Base-by-base conservation (phyloP, 2,329 filamentous ascomycete genomes). In the Penicillium sp. region DNA sequence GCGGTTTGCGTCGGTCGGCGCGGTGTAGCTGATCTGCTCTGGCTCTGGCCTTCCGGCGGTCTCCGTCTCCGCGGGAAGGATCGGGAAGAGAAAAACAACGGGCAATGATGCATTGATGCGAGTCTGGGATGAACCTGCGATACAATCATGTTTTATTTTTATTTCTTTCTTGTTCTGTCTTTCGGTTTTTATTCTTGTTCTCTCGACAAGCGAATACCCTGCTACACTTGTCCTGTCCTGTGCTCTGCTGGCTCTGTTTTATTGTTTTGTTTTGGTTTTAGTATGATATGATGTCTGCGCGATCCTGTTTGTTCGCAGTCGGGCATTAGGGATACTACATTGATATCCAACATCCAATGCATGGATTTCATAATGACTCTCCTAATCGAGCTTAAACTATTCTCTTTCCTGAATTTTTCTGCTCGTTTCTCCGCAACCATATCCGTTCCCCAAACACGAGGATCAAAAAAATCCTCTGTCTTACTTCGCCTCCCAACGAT, bases 131-230 rank as follows among this genome's bases (percentile, higher is more conserved):
- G 31, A 37, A 25, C 31, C n/a, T 37, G 11, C 48, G 48, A 50
- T 37, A 25, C 31, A 37, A 20, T 22, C 20, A 31, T 25, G 15
- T 50, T 50, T 38, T 37, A 20, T 20, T 37, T 20, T 37, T 14
- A 20, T 4, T 50, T 50, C 8, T 35, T 35, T 20, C 11, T 35
- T 49, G 15, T 14, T 35, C 11, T 28, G 8, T 48, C 12, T 31
- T 5, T n/a, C 34, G 28, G n/a, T 49, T 10, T 37, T n/a, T n/a
- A 38, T 14, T 38, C 15, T 35, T 62, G 14, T 54, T 34, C 15
- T 57, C 25, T 41, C 28, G 59, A 60, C 59, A 64, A 62, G 58
- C 64, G 58, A 67, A 67, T 67, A 67, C 64, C 65, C 65, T 49
- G 22, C 43, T 31, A 31, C 25, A 31, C 43, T 47, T 47, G 43